These are phyloP conservation scores for Mycena vulgaris DNA, from an alignment of 768 basidiomycete genomes.

Conservation along the genomic window DNA sequence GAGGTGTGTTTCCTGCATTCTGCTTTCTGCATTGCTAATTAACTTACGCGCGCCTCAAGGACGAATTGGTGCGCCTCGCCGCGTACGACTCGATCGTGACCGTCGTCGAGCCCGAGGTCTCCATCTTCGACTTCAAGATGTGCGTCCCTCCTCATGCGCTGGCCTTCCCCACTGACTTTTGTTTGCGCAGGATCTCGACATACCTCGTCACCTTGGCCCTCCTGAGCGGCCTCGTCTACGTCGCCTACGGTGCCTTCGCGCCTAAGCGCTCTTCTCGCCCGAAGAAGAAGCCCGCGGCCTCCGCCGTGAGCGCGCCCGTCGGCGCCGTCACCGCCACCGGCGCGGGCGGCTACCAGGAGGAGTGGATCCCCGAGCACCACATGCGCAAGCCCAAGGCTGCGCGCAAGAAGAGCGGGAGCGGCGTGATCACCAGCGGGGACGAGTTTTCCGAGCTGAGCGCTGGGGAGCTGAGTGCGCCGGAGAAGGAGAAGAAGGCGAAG, in stretches of 20 bases:
- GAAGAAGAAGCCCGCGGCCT: slow-evolving; percentile 56
- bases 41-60: slow-evolving; percentile 6
- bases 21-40: neutral
- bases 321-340: slow-evolving; percentile 75
- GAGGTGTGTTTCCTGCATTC: slow-evolving; percentile 62
- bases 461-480: slow-evolving; percentile 74
- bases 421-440: slow-evolving; percentile 69
- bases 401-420: slow-evolving; percentile 64
- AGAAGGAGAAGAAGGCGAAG: slow-evolving; percentile 67
- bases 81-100: slow-evolving; percentile 85
- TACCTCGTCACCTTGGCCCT: slow-evolving; percentile 79
- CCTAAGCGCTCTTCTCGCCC: slow-evolving; percentile 71
- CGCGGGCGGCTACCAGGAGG: slow-evolving; percentile 84
- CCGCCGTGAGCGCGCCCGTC: slow-evolving; percentile 67
- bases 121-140: slow-evolving; percentile 87
- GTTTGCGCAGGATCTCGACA: slow-evolving; percentile 67
- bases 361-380: slow-evolving; percentile 95
- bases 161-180: neutral
- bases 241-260: slow-evolving; percentile 75
- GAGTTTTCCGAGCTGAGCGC: slow-evolving; percentile 67
- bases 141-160: slow-evolving; percentile 51
- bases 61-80: slow-evolving; percentile 64
- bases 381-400: slow-evolving; percentile 74
- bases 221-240: slow-evolving; percentile 75
- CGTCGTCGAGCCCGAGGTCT: slow-evolving; percentile 84